Evolutionary conservation across 176 grass and related monocot genomes (phyloP).

Genomic region (Hyparrhenia diplandra): DNA sequence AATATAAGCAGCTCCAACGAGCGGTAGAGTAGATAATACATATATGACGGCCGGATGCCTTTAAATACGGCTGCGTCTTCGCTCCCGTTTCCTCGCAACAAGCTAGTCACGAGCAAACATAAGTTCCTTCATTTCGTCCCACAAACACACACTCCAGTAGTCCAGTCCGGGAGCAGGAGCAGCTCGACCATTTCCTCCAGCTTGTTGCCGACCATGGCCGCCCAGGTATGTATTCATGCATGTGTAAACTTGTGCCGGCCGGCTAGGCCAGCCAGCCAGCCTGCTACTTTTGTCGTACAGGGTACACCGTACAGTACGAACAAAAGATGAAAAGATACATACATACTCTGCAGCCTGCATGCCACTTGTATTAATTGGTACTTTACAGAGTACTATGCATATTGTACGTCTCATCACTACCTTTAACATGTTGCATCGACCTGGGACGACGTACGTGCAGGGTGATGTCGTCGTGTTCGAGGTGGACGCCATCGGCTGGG

Average conservation of each 20-base stretch:
- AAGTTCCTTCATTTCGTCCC: not conserved
- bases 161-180: no score
- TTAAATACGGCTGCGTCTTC: not conserved
- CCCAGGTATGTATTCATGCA: not conserved
- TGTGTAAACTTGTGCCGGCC: not conserved
- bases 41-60: not conserved
- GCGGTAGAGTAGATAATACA: not conserved
- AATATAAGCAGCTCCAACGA: not conserved
- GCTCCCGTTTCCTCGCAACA: not conserved
- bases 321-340: not conserved
- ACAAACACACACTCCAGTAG: not conserved
- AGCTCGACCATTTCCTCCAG: not conserved
- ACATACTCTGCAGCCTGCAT: not conserved
- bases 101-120: not conserved
- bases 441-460: not conserved
- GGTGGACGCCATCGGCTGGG: constrained; percentile 32
- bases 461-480: constrained; percentile 30
- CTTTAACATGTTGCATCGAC: not conserved
- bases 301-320: not conserved
- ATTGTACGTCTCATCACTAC: not conserved
- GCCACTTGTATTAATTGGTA: no score
- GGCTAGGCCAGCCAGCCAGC: not conserved
- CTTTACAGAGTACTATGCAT: not conserved
- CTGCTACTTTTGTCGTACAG: not conserved
- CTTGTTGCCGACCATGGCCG: not conserved